Evolutionary conservation across 371 early-diverging fungal genomes (phyloP).

Genomic region (Sanchytrium tribonematis): DNA sequence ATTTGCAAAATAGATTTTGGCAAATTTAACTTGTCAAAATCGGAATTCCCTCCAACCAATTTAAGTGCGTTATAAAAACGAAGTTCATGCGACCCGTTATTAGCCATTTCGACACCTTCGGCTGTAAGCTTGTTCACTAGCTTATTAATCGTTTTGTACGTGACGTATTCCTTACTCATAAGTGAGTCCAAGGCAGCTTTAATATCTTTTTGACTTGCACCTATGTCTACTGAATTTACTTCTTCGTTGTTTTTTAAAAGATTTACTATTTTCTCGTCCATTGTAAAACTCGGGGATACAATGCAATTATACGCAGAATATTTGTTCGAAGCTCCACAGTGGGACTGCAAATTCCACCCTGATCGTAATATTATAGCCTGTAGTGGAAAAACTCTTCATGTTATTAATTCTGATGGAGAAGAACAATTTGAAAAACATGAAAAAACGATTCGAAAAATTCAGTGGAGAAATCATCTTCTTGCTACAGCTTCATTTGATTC

Average conservation of each 20-base stretch:
- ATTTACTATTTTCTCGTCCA: background rate
- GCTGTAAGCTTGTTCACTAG: background rate
- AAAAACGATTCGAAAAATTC: background rate
- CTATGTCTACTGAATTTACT: background rate
- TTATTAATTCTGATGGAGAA: background rate
- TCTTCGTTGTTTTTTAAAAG: background rate
- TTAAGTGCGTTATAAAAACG: background rate
- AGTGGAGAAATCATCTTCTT: background rate
- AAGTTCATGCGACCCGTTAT: background rate
- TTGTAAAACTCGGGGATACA: background rate
- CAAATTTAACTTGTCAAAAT: background rate
- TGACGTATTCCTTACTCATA: background rate
- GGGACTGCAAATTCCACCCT: background rate
- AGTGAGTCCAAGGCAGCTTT: background rate
- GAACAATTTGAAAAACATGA: background rate
- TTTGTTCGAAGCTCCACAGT: background rate
- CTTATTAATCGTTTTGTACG: background rate
- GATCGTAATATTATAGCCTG: background rate
- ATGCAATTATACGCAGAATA: background rate
- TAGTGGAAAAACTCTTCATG: background rate
- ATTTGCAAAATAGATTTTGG: background rate
- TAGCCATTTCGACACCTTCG: background rate
- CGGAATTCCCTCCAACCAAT: background rate
- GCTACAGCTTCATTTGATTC: conserved; percentile 2
- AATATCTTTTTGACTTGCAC: background rate